Evolutionary conservation across 768 basidiomycete species (phyloP).

Genomic region (Nidularia sp.): DNA sequence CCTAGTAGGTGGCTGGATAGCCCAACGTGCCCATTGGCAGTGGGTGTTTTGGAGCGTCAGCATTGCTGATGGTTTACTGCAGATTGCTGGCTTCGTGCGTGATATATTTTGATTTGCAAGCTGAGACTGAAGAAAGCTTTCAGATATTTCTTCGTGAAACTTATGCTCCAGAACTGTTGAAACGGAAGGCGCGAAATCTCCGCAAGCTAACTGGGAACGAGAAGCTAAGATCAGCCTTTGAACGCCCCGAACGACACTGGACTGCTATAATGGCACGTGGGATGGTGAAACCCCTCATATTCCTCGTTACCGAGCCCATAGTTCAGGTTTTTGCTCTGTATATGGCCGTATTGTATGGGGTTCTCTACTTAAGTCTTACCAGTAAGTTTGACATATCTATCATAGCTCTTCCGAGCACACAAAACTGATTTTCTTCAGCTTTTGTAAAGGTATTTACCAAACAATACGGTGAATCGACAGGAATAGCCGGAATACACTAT

Average conservation of each 20-base stretch:
- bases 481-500: slow-evolving; percentile 60
- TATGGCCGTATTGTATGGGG: slow-evolving; percentile 56
- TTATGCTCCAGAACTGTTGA: slow-evolving; percentile 47
- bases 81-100: slow-evolving; percentile 45
- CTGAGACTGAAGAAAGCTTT: neutral
- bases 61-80: slow-evolving; percentile 43
- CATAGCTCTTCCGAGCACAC: neutral
- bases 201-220: slow-evolving; percentile 24
- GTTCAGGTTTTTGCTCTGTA: slow-evolving; percentile 57
- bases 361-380: slow-evolving; percentile 35
- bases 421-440: slow-evolving; percentile 25
- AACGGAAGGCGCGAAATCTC: slow-evolving; percentile 29
- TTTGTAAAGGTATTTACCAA: slow-evolving; percentile 48
- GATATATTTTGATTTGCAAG: neutral
- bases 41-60: slow-evolving; percentile 62
- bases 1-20: slow-evolving; percentile 37
- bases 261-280: slow-evolving; percentile 38
- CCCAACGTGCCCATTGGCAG: slow-evolving; percentile 47
- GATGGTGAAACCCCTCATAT: slow-evolving; percentile 52
- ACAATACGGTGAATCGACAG: slow-evolving; percentile 42
- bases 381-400: slow-evolving; percentile 18
- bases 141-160: slow-evolving; percentile 30
- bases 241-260: slow-evolving; percentile 36
- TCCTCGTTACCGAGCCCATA: slow-evolving; percentile 56
- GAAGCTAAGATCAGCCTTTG: slow-evolving; percentile 36